Base-by-base conservation (phyloP, 305 asterid genomes). In the Fraxinus platypoda region DNA sequence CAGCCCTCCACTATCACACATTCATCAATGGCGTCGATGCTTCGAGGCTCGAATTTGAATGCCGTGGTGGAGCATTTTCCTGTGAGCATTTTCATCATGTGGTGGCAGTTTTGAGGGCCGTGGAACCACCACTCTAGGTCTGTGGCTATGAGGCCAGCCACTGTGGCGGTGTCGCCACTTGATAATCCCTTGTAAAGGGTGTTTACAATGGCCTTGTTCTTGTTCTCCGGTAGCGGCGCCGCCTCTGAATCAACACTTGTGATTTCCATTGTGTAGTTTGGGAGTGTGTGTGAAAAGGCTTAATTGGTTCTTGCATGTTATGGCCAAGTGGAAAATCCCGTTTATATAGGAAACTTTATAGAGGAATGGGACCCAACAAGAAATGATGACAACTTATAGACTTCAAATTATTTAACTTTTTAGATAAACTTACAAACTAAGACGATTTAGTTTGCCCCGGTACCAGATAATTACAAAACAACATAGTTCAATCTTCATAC, bases 81-180 rank as follows among this genome's bases (percentile, higher is more conserved):
- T 0, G 97, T 94, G 35, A 92, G 92, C 87, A 87, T 75, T 64
- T 92, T 92, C 98, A 92, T 94, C 98, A 94, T 92, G 86, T 91
- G 90, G 81, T 94, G 90, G 86, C 94, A 89, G 82, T 91, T 87
- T 9, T 88, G 98, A 8, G 98, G 98, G 54, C 98, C 98, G 77
- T 94, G 98, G 87, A 94, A 92, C 98, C 98, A 94, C 97, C 97
- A 94, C 62, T 94, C 97, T 13, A 94, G 83, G 78, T 94, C 95
- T 33, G 82, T 81, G 17, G 87, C 93, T 3, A 94, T 75, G 26
- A 87, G 82, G 15, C 86, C 76, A 2, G 86, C 84, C 0, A 89
- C 80, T 9, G 59, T 79, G 38, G 74, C 62, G n/a, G 79, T 62
- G 72, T 86, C 88, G 2, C 92, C 87, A 59, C 80, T 71, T 1